A percentile compares a stretch with the other conserved stretches of the same genome.
Evolutionary conservation across 2,329 filamentous ascomycete genomes (phyloP).

Genomic region (Calonectria ilicicola): DNA sequence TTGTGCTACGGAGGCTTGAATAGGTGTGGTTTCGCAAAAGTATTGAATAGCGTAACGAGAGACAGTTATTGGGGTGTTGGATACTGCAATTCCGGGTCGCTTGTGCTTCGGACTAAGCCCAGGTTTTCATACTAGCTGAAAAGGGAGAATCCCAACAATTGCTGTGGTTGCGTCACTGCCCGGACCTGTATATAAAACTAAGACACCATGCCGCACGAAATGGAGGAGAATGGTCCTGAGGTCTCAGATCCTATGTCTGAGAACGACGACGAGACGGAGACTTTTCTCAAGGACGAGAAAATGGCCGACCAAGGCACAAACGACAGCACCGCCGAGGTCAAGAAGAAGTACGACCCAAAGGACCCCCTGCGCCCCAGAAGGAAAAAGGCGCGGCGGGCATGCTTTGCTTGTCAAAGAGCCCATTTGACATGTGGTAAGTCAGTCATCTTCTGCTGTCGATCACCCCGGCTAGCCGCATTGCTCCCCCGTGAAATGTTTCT

Average conservation of each 20-base stretch:
- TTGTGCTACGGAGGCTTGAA: constrained; percentile 47
- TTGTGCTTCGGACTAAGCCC: constrained; percentile 35
- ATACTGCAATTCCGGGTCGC: constrained; percentile 50
- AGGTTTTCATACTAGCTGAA: constrained; percentile 33
- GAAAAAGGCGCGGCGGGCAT: constrained; percentile 96
- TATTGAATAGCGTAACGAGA: constrained; percentile 42
- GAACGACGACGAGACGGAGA: constrained; percentile 67
- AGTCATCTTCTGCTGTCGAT: constrained; percentile 25
- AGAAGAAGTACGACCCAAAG: constrained; percentile 84
- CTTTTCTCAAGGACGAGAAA: constrained; percentile 56
- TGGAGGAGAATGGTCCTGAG: constrained; percentile 65
- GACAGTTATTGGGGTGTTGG: constrained; percentile 41
- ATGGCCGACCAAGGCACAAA: constrained; percentile 62
- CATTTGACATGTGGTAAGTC: constrained; percentile 97
- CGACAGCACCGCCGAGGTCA: constrained; percentile 63
- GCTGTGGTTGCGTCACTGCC: constrained; percentile 31
- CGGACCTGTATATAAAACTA: constrained; percentile 59
- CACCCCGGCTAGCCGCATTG: not conserved
- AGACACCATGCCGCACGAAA: constrained; percentile 68
- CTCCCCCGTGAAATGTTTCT: constrained; percentile 27
- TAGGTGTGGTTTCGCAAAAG: constrained; percentile 50
- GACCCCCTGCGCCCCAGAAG: constrained; percentile 89
- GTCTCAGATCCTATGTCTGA: constrained; percentile 71
- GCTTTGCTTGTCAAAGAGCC: constrained; percentile 95
- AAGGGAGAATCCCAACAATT: constrained; percentile 37